Evolutionary conservation across 1,284 basidiomycete genomes (phyloP).

Genomic region (Athelia psychrophila): DNA sequence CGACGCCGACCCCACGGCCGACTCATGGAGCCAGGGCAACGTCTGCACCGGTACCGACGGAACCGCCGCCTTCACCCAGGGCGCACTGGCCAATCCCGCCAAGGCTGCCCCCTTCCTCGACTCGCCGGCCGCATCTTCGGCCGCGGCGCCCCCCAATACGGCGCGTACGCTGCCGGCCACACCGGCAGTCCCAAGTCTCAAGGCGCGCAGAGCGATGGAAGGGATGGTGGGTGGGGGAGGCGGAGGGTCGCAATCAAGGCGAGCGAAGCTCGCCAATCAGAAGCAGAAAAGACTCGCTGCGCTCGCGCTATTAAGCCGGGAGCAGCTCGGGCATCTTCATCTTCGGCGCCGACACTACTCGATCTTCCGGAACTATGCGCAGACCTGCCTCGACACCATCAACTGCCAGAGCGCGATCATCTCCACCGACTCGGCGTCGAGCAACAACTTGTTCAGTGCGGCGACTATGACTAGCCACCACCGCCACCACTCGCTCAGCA

Average conservation of each 20-base stretch:
- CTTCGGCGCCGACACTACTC: constrained; percentile 65
- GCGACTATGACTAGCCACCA: constrained; percentile 54
- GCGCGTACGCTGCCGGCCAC: constrained; percentile 32
- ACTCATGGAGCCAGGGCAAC: constrained; percentile 43
- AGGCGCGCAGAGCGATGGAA: constrained; percentile 48
- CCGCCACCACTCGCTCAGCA: constrained; percentile 48
- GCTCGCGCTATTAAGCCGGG: constrained; percentile 56
- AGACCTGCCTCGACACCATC: constrained; percentile 41
- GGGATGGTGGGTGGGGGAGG: too few relatives aligned
- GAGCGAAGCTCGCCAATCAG: too few relatives aligned
- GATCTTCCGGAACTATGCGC: constrained; percentile 46
- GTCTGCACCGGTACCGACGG: constrained; percentile 33
- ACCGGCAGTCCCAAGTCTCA: constrained; percentile 42
- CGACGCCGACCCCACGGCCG: constrained; percentile 34
- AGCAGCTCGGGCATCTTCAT: constrained; percentile 58
- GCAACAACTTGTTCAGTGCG: constrained; percentile 48
- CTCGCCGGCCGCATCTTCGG: constrained; percentile 37
- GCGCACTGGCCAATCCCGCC: constrained; percentile 24
- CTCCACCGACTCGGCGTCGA: constrained; percentile 42
- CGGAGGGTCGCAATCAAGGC: too few relatives aligned
- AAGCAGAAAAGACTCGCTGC: constrained; percentile 50
- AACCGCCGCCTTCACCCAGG: constrained; percentile 27
- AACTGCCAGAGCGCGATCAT: constrained; percentile 53
- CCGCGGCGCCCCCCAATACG: constrained; percentile 42
- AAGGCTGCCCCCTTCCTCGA: constrained; percentile 37